Conservation (phyloP, 306 rosid species). For the Rubus parviflorus region DNA sequence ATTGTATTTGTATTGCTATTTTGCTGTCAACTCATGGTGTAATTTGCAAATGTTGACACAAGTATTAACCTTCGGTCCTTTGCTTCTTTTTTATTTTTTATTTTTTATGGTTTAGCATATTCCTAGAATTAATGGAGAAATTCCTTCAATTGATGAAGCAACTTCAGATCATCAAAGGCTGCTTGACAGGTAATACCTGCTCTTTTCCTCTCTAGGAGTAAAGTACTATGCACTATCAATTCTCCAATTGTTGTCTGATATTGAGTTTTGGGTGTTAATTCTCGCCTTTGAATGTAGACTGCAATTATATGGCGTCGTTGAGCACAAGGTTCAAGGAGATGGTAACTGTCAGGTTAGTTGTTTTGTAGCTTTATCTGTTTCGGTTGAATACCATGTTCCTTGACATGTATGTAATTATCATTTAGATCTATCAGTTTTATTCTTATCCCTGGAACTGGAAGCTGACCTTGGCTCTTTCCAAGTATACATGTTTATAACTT, state of each 20-base stretch:
- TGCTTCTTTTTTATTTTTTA: too few species aligned
- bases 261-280: constrained; percentile 11
- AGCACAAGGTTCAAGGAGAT: constrained; percentile 71
- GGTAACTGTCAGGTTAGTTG: constrained; percentile 88
- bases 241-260: constrained; percentile 10
- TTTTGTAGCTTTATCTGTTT: constrained; percentile 10
- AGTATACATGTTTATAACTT: constrained; percentile 4
- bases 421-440: constrained; percentile 5
- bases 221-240: constrained; percentile 1
- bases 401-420: constrained; percentile 8
- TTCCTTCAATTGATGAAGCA: constrained; percentile 87
- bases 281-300: constrained; percentile 46
- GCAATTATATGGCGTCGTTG: constrained; percentile 64
- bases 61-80: background rate
- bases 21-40: constrained; percentile 1
- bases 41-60: constrained; percentile 11
- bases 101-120: constrained; percentile 57
- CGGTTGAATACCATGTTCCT: constrained; percentile 13
- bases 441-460: constrained; percentile 3
- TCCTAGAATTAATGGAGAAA: constrained; percentile 88
- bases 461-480: background rate
- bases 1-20: background rate
- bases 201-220: constrained; percentile 8
- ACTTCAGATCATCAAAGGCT: constrained; percentile 94
- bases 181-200: constrained; percentile 58